Evolutionary conservation across 139 green algal species (phyloP), one percentile per base, ranked within the genome.

Genomic region (Gonium pectorale): DNA sequence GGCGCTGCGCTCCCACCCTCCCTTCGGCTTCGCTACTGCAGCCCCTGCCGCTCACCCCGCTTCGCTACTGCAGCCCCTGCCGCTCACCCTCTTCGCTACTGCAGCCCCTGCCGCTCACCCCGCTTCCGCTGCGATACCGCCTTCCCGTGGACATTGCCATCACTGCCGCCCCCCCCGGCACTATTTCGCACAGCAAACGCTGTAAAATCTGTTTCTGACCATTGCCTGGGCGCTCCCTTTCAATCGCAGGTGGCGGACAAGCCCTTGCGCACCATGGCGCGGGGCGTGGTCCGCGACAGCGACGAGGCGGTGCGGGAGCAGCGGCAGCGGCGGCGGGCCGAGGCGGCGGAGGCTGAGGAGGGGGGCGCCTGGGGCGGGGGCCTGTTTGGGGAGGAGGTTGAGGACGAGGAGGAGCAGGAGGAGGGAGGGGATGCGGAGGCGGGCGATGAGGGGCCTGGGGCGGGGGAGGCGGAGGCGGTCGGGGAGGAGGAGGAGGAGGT

Each of bases 261-360:
- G 37, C 92, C 90, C 7, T 64, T 75, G 46, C 78, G 91, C 21
- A 93, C 88, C 0, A 80, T 9, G 15, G 62, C 81, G 0, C 52
- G 90, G 40, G 91, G 90, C n/a, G 31, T 88, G 29, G 86, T 81
- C 35, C 67, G 67, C 0, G 66, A 90, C 7, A 85, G 71, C 37
- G 86, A 87, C 2, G 80, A 85, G 9, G 72, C 89, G 19, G 72
- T 72, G n/a, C 83, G 83, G 67, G 40, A 73, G 67, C 67, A 73
- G 86, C 44, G 66, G 24, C 72, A 67, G 46, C 46, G 78, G 59
- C 43, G 38, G 33, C 38, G 49, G 33, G 17, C 13, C 29, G 27
- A 27, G 35, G 79, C 64, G 29, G 81, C 59, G 80, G 67, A 60
- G 19, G 52, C 2, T 1, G 80, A 60, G 59, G 75, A 43, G 11